phyloP scores from a whole-genome alignment of 1,284 basidiomycete genomes.

The Malassezia arunalokei region DNA sequence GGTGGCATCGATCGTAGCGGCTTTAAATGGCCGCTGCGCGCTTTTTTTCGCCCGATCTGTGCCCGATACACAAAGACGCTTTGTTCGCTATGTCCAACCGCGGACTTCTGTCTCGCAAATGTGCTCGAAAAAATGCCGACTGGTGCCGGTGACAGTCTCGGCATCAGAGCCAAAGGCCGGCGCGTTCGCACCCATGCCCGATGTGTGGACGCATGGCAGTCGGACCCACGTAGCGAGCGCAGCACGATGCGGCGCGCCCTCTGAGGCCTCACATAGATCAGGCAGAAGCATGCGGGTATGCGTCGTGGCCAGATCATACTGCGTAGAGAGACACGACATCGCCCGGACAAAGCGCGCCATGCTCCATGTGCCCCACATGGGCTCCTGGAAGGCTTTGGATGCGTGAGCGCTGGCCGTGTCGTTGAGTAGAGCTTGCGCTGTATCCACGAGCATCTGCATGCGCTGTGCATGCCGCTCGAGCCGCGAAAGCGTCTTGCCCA shows the following conservation, averaged over 20 bases:
- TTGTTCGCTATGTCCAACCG: constrained; percentile 17
- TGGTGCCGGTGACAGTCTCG: constrained; percentile 6
- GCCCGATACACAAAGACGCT: neutral
- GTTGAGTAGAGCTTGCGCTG: constrained; percentile 16
- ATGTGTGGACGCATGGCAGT: constrained; percentile 25
- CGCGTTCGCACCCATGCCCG: constrained; percentile 13
- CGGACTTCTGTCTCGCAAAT: constrained; percentile 36
- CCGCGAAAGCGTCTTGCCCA: constrained; percentile 15
- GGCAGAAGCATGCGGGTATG: constrained; percentile 2
- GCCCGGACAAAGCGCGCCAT: constrained; percentile 22
- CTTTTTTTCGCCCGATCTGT: neutral
- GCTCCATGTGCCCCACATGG: constrained; percentile 37
- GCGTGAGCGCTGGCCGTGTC: constrained; percentile 24
- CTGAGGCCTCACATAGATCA: constrained; percentile 1
- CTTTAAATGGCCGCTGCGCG: neutral
- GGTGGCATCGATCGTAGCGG: neutral
- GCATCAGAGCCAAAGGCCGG: constrained; percentile 12
- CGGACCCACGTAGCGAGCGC: constrained; percentile 24
- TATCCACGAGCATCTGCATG: constrained; percentile 20
- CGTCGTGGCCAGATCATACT: constrained; percentile 9
- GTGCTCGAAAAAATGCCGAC: constrained; percentile 25
- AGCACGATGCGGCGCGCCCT: constrained; percentile 4
- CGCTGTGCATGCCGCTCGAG: constrained; percentile 24
- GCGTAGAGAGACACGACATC: constrained; percentile 1
- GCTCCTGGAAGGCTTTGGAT: constrained; percentile 22